Evolutionary conservation across 352 stramenopile species (phyloP), one percentile per base, ranked within the genome.

Genomic region (Phytophthora constricta): DNA sequence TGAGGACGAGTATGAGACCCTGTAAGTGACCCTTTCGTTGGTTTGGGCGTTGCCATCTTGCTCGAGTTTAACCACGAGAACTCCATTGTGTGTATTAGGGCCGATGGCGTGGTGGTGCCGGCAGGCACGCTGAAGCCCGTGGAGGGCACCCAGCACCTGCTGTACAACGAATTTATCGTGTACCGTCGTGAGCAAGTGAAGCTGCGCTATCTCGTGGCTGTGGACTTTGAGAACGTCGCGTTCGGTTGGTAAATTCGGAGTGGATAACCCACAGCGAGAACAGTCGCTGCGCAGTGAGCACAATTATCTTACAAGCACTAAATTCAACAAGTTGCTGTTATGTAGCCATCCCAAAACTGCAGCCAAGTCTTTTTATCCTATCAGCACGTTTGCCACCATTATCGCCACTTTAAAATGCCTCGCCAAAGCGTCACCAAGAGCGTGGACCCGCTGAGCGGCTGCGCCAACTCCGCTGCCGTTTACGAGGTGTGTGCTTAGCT

Each of bases 81-180:
- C 19, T 47, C 14, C n/a, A 23, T 47, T 10, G 19, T 47, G 9
- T 47, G 9, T 47, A 22, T 23, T 23, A 76, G 68, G 27, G 23
- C 61, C 2, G 67, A 82, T 41, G 77, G 74, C n/a, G 72, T 86
- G 23, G 61, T 72, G 13, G 74, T 86, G 22, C 72, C 77, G 3
- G 62, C 68, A 4, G 77, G 74, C 2, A 62, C 60, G 47, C 55
- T 78, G 22, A 61, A 59, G 5, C 23, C 66, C 9, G 64, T 64
- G 3, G 39, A 47, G 5, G 62, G 56, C 13, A 53, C 37, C 28
- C 61, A 72, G 25, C 22, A 62, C 26, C 70, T 86, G 58, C 43
- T 86, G 23, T 83, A 80, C 62, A 82, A 76, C 54, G 77, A 86
- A 48, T 86, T 80, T 43, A 69, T 86, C 28, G 77, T 83, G 34